Percentiles rank a stretch among this genome's conserved stretches.
Conservation (phyloP, 1,284 basidiomycete species). For the Cutaneotrichosporon sp. region DNA sequence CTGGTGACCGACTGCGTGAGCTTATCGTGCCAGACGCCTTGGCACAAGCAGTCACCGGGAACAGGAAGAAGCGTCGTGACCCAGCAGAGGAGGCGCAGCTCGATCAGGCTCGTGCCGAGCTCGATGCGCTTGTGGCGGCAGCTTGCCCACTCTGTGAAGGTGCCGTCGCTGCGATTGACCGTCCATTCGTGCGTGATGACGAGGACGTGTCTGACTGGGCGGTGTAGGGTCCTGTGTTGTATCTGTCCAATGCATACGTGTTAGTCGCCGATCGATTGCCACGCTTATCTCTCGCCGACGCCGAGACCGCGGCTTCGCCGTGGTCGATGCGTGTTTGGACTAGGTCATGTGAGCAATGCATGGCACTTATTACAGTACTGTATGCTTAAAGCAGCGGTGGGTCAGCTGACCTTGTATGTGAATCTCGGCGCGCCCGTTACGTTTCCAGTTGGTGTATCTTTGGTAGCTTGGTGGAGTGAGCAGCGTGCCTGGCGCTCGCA, state of each 20-base stretch:
- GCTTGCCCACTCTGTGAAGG: slow-evolving; percentile 86
- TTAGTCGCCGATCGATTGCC: too few relatives aligned
- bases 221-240: slow-evolving; percentile 52
- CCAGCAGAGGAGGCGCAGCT: slow-evolving; percentile 55
- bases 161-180: slow-evolving; percentile 75
- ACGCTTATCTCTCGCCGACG: too few relatives aligned
- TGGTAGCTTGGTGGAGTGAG: too few relatives aligned
- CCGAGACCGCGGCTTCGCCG: too few relatives aligned
- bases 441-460: too few relatives aligned
- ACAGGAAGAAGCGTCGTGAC: slow-evolving; percentile 49
- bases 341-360: too few relatives aligned
- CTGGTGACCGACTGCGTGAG: slow-evolving; percentile 80
- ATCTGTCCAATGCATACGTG: background rate
- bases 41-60: slow-evolving; percentile 51
- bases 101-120: slow-evolving; percentile 60
- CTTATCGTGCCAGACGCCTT: slow-evolving; percentile 87
- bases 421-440: too few relatives aligned
- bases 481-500: too few relatives aligned
- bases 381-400: too few relatives aligned
- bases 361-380: too few relatives aligned
- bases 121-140: slow-evolving; percentile 80
- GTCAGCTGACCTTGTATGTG: too few relatives aligned
- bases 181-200: slow-evolving; percentile 73
- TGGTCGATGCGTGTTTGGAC: too few relatives aligned
- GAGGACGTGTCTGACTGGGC: slow-evolving; percentile 77